A percentile compares a stretch with the other conserved stretches of the same genome.
These are phyloP conservation scores for Suhomyces kunorum DNA, from an alignment of 1,139 yeast species.

Conservation along the genomic window DNA sequence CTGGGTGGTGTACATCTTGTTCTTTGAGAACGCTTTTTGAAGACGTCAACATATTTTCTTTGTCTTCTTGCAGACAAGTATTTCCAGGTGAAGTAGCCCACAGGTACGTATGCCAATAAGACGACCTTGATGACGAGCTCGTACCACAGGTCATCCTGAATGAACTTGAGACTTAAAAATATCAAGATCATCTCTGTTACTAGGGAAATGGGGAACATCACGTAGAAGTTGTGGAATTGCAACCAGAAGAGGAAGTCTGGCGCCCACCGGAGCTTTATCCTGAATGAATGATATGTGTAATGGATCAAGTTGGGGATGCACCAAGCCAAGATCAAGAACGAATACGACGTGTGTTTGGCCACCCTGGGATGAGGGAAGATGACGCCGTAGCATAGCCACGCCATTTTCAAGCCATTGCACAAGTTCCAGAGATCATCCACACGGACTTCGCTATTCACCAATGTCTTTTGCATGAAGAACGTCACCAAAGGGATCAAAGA, in stretches of 20 bases:
- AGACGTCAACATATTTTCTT: conserved; percentile 25
- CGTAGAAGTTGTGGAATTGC: conserved; percentile 41
- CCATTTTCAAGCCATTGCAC: conserved; percentile 36
- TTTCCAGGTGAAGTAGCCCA: conserved; percentile 40
- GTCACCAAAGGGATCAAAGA: conserved; percentile 37
- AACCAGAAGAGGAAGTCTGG: conserved; percentile 38
- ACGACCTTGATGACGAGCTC: conserved; percentile 30
- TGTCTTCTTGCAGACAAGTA: conserved; percentile 28
- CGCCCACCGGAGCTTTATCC: conserved; percentile 37
- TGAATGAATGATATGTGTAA: conserved; percentile 50
- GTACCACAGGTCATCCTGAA: conserved; percentile 33
- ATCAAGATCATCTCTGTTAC: conserved; percentile 54
- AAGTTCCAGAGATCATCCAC: conserved; percentile 31
- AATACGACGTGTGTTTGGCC: conserved; percentile 51
- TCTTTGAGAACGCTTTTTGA: conserved; percentile 23
- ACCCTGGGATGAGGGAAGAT: conserved; percentile 50
- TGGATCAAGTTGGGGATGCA: conserved; percentile 44
- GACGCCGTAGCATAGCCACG: conserved; percentile 47
- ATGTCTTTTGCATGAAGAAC: conserved; percentile 25
- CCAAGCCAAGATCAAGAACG: conserved; percentile 49
- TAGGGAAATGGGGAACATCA: conserved; percentile 49
- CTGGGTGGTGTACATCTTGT: not conserved
- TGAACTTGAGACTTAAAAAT: conserved; percentile 51
- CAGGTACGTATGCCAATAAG: conserved; percentile 39
- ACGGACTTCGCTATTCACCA: conserved; percentile 16